Base-by-base conservation (phyloP, 2,329 filamentous ascomycete genomes). In the Taxawa tesnikishii region DNA sequence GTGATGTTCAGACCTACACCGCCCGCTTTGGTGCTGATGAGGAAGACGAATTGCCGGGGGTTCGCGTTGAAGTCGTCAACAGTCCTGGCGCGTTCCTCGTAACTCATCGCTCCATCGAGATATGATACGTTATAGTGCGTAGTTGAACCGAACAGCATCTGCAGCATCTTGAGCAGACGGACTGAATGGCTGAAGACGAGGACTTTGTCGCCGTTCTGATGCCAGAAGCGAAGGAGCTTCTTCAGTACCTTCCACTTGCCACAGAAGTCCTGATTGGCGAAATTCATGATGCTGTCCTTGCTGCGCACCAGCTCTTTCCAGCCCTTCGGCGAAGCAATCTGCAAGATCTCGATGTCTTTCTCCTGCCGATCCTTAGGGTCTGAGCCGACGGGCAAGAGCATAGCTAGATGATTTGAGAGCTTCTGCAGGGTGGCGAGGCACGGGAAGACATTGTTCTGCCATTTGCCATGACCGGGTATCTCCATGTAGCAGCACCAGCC, bases 1-100 rank as follows among this genome's bases (percentile, higher is more conserved):
- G 88, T 94, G 50, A 98, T 96, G 51, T 98, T 98, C 16, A 98
- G 65, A 0, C 90, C 90, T 1, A 94, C 81, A 4, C 90, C 90
- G 15, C 90, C 90, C 3, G 90, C 87, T 49, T 81, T 83, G 5
- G 90, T 94, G 14, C 83, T 93, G 47, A 98, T 94, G 13, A 98
- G 66, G 46, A 98, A 98, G 4, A 94, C 85, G 48, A 98, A 98
- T 48, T 90, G 83, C 4, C 67, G 68, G 0, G 84, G 74, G 48
- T 94, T 79, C 1, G 81, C 73, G 53, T 98, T 98, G 69, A 94
- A 98, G 29, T 84, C 79, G 48, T 93, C 81, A 1, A 98, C 90
- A 1, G 74, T 73, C 28, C 72, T 73, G 40, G 87, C 77, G 7
- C 90, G 78, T 34, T 93, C 85, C 32, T 85, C 80, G 45, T 90